phyloP scores from a whole-genome alignment of 2,329 filamentous ascomycete species.

The Beauveria brongniartii region DNA sequence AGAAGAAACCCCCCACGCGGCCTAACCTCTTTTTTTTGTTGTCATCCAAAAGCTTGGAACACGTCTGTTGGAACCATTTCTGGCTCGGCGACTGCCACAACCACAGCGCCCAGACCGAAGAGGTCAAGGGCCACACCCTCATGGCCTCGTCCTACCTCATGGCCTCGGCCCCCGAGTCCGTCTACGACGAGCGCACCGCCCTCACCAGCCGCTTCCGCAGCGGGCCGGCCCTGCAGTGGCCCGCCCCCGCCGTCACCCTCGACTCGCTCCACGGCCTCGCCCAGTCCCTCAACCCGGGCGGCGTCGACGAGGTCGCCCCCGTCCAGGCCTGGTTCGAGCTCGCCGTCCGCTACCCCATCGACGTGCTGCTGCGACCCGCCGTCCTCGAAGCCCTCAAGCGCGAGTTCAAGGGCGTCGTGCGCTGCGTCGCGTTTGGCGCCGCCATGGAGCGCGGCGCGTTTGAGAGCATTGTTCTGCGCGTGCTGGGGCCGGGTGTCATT shows the following conservation, averaged over 20 bases:
- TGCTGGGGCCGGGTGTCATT: constrained; percentile 23
- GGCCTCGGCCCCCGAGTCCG: constrained; percentile 27
- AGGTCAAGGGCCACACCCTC: constrained; percentile 32
- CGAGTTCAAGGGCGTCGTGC: constrained; percentile 35
- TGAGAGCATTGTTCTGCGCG: constrained; percentile 35
- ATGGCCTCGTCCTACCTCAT: constrained; percentile 37
- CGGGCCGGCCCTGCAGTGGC: constrained; percentile 27
- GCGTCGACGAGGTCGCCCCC: constrained; percentile 35
- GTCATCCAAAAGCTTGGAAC: constrained; percentile 37
- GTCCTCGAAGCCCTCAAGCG: constrained; percentile 30
- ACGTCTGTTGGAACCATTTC: constrained; percentile 45
- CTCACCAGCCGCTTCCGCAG: constrained; percentile 17
- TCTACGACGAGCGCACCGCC: constrained; percentile 23
- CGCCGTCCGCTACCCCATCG: constrained; percentile 31
- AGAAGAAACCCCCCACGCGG: not conserved
- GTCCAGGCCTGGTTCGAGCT: constrained; percentile 50
- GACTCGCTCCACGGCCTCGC: constrained; percentile 37
- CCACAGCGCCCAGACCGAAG: constrained; percentile 23
- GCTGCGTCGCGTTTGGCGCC: constrained; percentile 41
- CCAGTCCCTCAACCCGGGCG: constrained; percentile 32
- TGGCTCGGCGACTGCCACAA: constrained; percentile 30
- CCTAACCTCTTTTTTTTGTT: not conserved
- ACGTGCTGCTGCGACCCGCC: constrained; percentile 25
- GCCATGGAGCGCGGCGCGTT: constrained; percentile 38
- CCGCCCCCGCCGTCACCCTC: constrained; percentile 32